Evolutionary conservation across 2,329 filamentous ascomycete genomes (phyloP).

Genomic region (Capronia epimyces): DNA sequence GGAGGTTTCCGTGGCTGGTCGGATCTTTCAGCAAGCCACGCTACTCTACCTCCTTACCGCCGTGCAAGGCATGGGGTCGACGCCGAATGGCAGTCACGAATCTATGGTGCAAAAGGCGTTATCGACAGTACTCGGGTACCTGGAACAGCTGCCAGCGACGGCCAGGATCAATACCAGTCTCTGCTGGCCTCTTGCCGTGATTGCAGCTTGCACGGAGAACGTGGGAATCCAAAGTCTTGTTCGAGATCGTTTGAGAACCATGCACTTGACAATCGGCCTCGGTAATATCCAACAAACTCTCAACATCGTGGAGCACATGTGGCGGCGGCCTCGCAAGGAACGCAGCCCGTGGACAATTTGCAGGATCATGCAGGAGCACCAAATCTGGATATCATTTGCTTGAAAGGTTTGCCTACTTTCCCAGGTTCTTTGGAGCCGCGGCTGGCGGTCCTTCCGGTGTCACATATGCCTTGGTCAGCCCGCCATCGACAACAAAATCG

Average conservation of each 20-base stretch:
- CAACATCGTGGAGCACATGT: slow-evolving; percentile 41
- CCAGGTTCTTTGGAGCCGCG: slow-evolving; percentile 39
- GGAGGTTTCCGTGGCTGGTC: slow-evolving; percentile 40
- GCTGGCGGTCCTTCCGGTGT: slow-evolving; percentile 56
- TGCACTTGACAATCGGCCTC: slow-evolving; percentile 40
- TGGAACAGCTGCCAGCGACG: background rate
- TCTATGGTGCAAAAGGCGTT: background rate
- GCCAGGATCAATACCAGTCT: background rate
- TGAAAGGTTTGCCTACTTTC: slow-evolving; percentile 29
- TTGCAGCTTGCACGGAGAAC: background rate
- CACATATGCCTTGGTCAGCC: slow-evolving; percentile 86
- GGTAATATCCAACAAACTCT: slow-evolving; percentile 46
- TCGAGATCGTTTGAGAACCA: background rate
- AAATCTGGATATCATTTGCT: slow-evolving; percentile 49
- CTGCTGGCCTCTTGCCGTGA: background rate
- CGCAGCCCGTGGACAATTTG: slow-evolving; percentile 44
- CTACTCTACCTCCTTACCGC: slow-evolving; percentile 41
- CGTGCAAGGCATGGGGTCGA: slow-evolving; percentile 33
- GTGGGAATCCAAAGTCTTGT: background rate
- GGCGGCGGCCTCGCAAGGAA: slow-evolving; percentile 35
- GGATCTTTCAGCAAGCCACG: slow-evolving; percentile 45
- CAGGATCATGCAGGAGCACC: slow-evolving; percentile 43
- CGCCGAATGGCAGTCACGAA: background rate
- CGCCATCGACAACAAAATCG: slow-evolving; percentile 92
- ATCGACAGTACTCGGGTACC: background rate